Conservation (phyloP, 768 basidiomycete genomes). For the Leccinellum luteum region DNA sequence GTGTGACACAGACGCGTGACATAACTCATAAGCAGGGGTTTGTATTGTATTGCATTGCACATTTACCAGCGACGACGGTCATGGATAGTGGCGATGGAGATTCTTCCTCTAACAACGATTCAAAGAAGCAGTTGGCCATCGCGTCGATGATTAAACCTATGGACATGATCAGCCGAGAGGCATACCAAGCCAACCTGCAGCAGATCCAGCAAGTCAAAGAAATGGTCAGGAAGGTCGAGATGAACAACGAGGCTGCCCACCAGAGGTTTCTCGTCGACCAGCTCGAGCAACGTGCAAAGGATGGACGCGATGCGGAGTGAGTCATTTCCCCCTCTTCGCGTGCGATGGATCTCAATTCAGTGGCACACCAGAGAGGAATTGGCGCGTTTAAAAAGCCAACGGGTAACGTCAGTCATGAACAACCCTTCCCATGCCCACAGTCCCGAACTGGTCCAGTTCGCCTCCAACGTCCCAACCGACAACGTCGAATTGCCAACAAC, state of each 20-base stretch:
- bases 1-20: constrained; percentile 18
- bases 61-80: too few species aligned
- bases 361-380: constrained; percentile 21
- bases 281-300: constrained; percentile 35
- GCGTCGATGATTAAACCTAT: constrained; percentile 25
- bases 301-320: constrained; percentile 47
- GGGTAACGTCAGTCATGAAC: not conserved
- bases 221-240: constrained; percentile 27
- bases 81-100: constrained; percentile 16
- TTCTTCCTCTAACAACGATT: constrained; percentile 5
- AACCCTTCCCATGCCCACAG: constrained; percentile 11
- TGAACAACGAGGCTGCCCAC: constrained; percentile 42
- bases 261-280: constrained; percentile 34
- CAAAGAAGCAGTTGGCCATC: constrained; percentile 11
- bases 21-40: constrained; percentile 1
- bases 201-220: constrained; percentile 33
- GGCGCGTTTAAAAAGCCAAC: constrained; percentile 14
- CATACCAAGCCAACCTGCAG: constrained; percentile 23
- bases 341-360: not conserved
- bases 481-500: constrained; percentile 31
- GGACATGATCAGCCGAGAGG: constrained; percentile 18
- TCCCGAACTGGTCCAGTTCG: constrained; percentile 12
- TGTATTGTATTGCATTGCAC: too few species aligned
- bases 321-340: constrained; percentile 10
- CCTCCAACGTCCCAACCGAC: constrained; percentile 6